phyloP scores from a whole-genome alignment of 2,329 filamentous ascomycete genomes.

The Sodiomyces alkalinus region DNA sequence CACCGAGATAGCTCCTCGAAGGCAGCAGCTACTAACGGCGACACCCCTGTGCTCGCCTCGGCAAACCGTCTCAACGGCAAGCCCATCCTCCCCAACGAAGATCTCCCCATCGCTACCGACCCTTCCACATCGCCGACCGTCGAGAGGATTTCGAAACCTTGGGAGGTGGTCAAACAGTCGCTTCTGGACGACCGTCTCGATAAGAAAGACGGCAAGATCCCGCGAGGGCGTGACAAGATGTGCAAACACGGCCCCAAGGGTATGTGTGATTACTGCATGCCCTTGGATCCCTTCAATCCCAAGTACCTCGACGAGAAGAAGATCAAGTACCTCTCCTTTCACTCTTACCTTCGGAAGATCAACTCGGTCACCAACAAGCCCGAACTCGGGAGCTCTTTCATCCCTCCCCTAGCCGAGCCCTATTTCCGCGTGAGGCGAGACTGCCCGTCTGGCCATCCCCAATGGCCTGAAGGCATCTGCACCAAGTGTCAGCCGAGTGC shows the following conservation, averaged over 20 bases:
- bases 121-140: conserved; percentile 40
- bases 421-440: conserved; percentile 80
- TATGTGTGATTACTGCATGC: conserved; percentile 99
- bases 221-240: conserved; percentile 68
- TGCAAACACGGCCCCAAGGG: conserved; percentile 91
- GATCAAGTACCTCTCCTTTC: conserved; percentile 97
- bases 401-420: conserved; percentile 85
- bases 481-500: conserved; percentile 96
- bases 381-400: conserved; percentile 85
- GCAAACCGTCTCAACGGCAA: conserved; percentile 66
- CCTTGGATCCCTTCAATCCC: conserved; percentile 83
- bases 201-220: conserved; percentile 78
- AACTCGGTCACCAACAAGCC: conserved; percentile 95
- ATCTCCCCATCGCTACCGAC: conserved; percentile 48
- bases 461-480: conserved; percentile 93
- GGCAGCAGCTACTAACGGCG: too few relatives aligned
- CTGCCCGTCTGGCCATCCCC: conserved; percentile 83
- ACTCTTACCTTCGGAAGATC: conserved; percentile 85
- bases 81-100: conserved; percentile 53
- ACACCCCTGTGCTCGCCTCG: conserved; percentile 19
- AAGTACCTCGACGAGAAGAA: conserved; percentile 86
- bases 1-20: conserved; percentile 34
- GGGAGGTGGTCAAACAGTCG: conserved; percentile 85
- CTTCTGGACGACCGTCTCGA: conserved; percentile 76
- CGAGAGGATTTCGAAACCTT: conserved; percentile 66